Conservation (phyloP, 208 protist genomes). For the Leishmania tropica region DNA sequence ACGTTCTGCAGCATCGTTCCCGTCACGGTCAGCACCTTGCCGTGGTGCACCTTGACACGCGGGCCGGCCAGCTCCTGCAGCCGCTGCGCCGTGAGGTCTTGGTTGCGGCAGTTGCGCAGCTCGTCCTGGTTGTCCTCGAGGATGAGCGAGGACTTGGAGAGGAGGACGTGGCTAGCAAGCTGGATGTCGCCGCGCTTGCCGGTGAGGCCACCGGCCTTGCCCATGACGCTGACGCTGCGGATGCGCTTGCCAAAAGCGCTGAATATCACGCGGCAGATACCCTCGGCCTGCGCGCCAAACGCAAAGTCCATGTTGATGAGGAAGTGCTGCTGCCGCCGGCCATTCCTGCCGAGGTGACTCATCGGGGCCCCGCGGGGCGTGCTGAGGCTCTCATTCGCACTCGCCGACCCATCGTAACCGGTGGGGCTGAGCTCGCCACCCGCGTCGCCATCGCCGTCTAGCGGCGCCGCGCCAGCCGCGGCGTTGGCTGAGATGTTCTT, state of each 20-base stretch:
- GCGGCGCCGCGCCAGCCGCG: not conserved
- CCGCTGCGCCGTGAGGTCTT: slow-evolving; percentile 59
- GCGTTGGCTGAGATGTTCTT: slow-evolving; percentile 12
- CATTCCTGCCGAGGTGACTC: slow-evolving; percentile 11
- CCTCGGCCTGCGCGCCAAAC: slow-evolving; percentile 89
- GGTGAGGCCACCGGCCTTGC: slow-evolving; percentile 87
- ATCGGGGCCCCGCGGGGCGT: not conserved
- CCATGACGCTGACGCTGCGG: slow-evolving; percentile 87
- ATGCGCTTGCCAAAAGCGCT: slow-evolving; percentile 81
- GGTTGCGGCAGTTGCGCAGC: slow-evolving; percentile 82
- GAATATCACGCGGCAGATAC: slow-evolving; percentile 80
- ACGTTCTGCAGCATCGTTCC: slow-evolving; percentile 90
- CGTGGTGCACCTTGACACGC: slow-evolving; percentile 57
- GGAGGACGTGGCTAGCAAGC: slow-evolving; percentile 82
- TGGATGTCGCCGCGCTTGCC: slow-evolving; percentile 90
- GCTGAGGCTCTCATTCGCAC: not conserved
- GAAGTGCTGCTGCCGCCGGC: slow-evolving; percentile 64
- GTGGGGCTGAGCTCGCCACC: not conserved
- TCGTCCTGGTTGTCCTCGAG: slow-evolving; percentile 86
- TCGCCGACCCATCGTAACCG: not conserved
- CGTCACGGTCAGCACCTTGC: slow-evolving; percentile 82
- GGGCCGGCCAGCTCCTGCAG: slow-evolving; percentile 63
- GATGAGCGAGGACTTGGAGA: slow-evolving; percentile 85
- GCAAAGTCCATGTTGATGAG: slow-evolving; percentile 94
- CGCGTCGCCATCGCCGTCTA: not conserved